Percentiles rank a stretch among this genome's conserved stretches.
These are phyloP conservation scores for Paecilomyces niveus DNA, from an alignment of 2,329 filamentous ascomycete genomes.

Conservation along the genomic window DNA sequence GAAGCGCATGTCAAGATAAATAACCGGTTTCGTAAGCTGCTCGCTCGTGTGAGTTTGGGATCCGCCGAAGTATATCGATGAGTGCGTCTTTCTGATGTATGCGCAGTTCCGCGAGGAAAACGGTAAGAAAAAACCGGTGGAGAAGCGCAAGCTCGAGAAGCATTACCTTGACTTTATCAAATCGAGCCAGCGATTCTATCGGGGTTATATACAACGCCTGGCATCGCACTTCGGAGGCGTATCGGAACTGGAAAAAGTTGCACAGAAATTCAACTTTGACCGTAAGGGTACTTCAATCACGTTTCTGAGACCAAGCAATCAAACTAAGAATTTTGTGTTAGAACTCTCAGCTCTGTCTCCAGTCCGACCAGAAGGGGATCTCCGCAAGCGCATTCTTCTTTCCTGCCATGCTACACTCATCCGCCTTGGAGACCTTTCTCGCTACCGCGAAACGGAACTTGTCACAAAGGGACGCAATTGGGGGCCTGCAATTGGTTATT, in stretches of 20 bases:
- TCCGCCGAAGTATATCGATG: background rate
- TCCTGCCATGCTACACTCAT: slow-evolving; percentile 80
- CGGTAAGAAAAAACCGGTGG: slow-evolving; percentile 49
- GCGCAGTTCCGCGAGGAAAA: slow-evolving; percentile 43
- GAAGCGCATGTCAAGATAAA: slow-evolving; percentile 70
- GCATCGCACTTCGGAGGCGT: slow-evolving; percentile 53
- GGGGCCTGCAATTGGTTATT: slow-evolving; percentile 75
- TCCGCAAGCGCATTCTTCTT: slow-evolving; percentile 56
- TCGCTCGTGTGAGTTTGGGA: slow-evolving; percentile 46
- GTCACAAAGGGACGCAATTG: slow-evolving; percentile 68
- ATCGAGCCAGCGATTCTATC: slow-evolving; percentile 81
- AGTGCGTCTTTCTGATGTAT: slow-evolving; percentile 2
- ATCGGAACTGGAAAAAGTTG: slow-evolving; percentile 52
- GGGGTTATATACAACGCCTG: slow-evolving; percentile 72
- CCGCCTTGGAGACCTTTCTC: slow-evolving; percentile 79
- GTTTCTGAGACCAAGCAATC: slow-evolving; percentile 2
- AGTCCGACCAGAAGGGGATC: slow-evolving; percentile 40
- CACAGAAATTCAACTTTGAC: slow-evolving; percentile 43
- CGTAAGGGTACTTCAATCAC: slow-evolving; percentile 26
- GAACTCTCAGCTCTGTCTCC: slow-evolving; percentile 39
- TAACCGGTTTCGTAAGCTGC: slow-evolving; percentile 64
- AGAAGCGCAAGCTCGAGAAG: slow-evolving; percentile 71
- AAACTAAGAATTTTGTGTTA: slow-evolving; percentile 25
- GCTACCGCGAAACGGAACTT: slow-evolving; percentile 71
- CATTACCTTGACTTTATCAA: slow-evolving; percentile 80